Conservation (phyloP, 192 early-diverging fungal genomes). For the Borealophlyctis nickersoniae region DNA sequence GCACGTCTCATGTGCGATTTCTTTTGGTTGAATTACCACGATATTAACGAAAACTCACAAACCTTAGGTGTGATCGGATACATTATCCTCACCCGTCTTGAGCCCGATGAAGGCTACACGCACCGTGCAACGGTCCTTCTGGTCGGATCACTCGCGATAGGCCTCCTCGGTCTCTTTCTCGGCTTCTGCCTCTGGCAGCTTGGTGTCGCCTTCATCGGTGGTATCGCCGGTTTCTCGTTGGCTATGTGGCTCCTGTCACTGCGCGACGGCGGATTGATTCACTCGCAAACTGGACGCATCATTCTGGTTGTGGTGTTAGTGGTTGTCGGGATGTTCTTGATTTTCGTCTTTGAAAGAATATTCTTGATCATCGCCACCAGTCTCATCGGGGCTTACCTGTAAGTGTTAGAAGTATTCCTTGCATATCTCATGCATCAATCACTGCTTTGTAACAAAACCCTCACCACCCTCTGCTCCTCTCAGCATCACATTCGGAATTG, state of each 20-base stretch:
- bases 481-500: slow-evolving; percentile 31
- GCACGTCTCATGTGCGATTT: neutral
- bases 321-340: slow-evolving; percentile 10
- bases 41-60: neutral
- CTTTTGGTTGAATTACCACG: neutral
- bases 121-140: slow-evolving; percentile 21
- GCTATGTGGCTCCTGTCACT: slow-evolving; percentile 27
- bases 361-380: slow-evolving; percentile 30
- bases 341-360: slow-evolving; percentile 26
- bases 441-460: too few species aligned
- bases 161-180: slow-evolving; percentile 30
- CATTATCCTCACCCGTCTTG: slow-evolving; percentile 21
- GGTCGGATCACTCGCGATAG: slow-evolving; percentile 27
- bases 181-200: slow-evolving; percentile 26
- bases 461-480: neutral
- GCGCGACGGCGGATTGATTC: slow-evolving; percentile 26
- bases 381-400: slow-evolving; percentile 30
- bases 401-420: neutral
- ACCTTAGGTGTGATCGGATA: slow-evolving; percentile 9
- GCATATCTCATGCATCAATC: too few species aligned
- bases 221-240: slow-evolving; percentile 26
- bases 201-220: slow-evolving; percentile 30
- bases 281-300: slow-evolving; percentile 12
- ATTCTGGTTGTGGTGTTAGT: slow-evolving; percentile 25
- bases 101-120: slow-evolving; percentile 28